Evolutionary conservation across 176 grass and related monocot species (phyloP).

Genomic region (Melocanna baccifera): DNA sequence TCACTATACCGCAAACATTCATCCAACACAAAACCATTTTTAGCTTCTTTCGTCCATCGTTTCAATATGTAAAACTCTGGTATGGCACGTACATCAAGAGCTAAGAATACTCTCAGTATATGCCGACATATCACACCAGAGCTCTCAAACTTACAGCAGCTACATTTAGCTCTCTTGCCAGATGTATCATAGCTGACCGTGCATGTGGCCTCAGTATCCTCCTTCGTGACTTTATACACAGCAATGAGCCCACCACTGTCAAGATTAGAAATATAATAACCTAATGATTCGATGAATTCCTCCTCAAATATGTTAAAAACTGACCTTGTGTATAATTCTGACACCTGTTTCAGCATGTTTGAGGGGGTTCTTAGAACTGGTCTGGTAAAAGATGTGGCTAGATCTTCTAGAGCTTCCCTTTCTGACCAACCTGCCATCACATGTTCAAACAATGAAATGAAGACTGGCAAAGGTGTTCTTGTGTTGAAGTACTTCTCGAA

Average conservation of each 20-base stretch:
- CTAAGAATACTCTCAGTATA: slow-evolving; percentile 64
- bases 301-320: slow-evolving; percentile 62
- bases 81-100: slow-evolving; percentile 48
- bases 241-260: slow-evolving; percentile 44
- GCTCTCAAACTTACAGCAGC: slow-evolving; percentile 61
- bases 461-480: slow-evolving; percentile 45
- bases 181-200: slow-evolving; percentile 43
- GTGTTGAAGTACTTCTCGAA: slow-evolving; percentile 59
- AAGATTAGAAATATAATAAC: slow-evolving; percentile 52
- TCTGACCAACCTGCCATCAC: slow-evolving; percentile 60
- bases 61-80: slow-evolving; percentile 68
- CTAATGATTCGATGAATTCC: slow-evolving; percentile 51
- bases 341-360: slow-evolving; percentile 51
- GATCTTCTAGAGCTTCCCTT: slow-evolving; percentile 62
- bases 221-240: slow-evolving; percentile 46
- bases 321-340: slow-evolving; percentile 49
- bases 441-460: slow-evolving; percentile 69
- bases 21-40: slow-evolving; percentile 64
- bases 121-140: slow-evolving; percentile 58
- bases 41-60: slow-evolving; percentile 71
- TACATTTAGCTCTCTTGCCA: slow-evolving; percentile 47
- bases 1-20: slow-evolving; percentile 51
- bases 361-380: slow-evolving; percentile 57
- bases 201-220: slow-evolving; percentile 28
- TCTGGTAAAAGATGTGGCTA: slow-evolving; percentile 61